A percentile compares a stretch with the other conserved stretches of the same genome.
Evolutionary conservation across 768 basidiomycete genomes (phyloP).

Genomic region (Pisolithus tinctorius): DNA sequence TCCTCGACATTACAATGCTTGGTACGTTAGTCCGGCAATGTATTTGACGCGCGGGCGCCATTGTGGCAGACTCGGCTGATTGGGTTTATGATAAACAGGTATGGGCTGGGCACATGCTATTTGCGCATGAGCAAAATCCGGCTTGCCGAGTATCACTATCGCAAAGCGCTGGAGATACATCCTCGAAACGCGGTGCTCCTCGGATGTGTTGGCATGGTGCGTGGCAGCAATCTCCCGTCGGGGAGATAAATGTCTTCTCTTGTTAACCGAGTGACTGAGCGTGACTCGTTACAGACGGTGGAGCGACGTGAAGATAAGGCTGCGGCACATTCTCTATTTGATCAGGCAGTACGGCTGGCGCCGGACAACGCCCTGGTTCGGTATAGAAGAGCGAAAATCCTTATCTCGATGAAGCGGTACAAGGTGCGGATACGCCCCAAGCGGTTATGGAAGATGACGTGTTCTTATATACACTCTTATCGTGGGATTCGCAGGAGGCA

Average conservation of each 20-base stretch:
- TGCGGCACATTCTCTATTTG: conserved; percentile 72
- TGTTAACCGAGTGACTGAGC: not conserved
- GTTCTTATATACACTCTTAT: conserved; percentile 19
- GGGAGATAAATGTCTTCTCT: conserved; percentile 2
- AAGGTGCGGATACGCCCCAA: conserved; percentile 48
- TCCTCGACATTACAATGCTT: conserved; percentile 94
- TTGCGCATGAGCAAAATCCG: conserved; percentile 89
- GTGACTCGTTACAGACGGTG: conserved; percentile 55
- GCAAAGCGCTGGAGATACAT: conserved; percentile 87
- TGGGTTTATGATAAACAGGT: conserved; percentile 51
- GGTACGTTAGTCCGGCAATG: conserved; percentile 49
- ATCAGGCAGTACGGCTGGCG: conserved; percentile 70
- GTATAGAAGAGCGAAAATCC: conserved; percentile 89
- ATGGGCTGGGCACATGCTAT: conserved; percentile 97
- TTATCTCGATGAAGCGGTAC: conserved; percentile 79
- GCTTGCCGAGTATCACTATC: conserved; percentile 94
- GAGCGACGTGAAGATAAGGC: conserved; percentile 78
- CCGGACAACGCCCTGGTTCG: conserved; percentile 90
- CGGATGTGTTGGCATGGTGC: conserved; percentile 93
- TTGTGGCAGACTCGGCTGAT: conserved; percentile 14
- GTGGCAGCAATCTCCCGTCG: conserved; percentile 29
- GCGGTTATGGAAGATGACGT: not conserved
- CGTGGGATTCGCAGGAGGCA: conserved; percentile 51
- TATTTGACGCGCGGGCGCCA: not conserved
- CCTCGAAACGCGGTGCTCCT: conserved; percentile 92